A percentile compares a stretch with the other conserved stretches of the same genome.
Evolutionary conservation across 2,329 filamentous ascomycete genomes (phyloP).

Genomic region (Paecilomyces fulvus): DNA sequence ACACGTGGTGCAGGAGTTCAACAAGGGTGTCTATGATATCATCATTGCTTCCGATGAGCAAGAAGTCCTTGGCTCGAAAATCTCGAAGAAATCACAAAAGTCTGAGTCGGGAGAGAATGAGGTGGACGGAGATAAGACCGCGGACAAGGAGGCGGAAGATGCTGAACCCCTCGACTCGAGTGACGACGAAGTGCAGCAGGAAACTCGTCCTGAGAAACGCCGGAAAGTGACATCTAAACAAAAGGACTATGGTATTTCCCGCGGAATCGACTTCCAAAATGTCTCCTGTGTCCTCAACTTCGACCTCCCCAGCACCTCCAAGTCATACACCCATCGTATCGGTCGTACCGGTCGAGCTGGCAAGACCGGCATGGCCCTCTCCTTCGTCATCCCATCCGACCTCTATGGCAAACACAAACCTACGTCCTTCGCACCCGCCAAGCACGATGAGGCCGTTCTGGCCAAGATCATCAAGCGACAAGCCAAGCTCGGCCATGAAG

Average conservation of each 20-base stretch:
- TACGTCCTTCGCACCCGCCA: constrained; percentile 64
- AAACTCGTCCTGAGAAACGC: constrained; percentile 43
- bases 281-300: constrained; percentile 95
- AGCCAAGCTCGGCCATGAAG: constrained; percentile 64
- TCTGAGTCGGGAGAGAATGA: constrained; percentile 28
- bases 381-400: constrained; percentile 78
- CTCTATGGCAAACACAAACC: constrained; percentile 83
- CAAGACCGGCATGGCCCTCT: constrained; percentile 89
- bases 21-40: constrained; percentile 93
- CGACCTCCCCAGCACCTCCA: constrained; percentile 78
- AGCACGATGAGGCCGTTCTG: constrained; percentile 78
- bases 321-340: constrained; percentile 95
- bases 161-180: not conserved
- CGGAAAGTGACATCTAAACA: constrained; percentile 61
- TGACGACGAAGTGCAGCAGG: not conserved
- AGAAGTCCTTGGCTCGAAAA: constrained; percentile 59
- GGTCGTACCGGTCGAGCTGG: constrained; percentile 87
- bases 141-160: constrained; percentile 23
- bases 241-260: constrained; percentile 88
- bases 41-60: constrained; percentile 93
- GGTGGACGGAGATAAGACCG: constrained; percentile 20
- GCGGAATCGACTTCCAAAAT: constrained; percentile 94
- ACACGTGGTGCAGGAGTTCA: constrained; percentile 96
- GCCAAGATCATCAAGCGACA: constrained; percentile 73
- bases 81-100: constrained; percentile 25